Evolutionary conservation across 2,329 filamentous ascomycete species (phyloP), one percentile per base, ranked within the genome.

Genomic region (Exophiala bonariae): DNA sequence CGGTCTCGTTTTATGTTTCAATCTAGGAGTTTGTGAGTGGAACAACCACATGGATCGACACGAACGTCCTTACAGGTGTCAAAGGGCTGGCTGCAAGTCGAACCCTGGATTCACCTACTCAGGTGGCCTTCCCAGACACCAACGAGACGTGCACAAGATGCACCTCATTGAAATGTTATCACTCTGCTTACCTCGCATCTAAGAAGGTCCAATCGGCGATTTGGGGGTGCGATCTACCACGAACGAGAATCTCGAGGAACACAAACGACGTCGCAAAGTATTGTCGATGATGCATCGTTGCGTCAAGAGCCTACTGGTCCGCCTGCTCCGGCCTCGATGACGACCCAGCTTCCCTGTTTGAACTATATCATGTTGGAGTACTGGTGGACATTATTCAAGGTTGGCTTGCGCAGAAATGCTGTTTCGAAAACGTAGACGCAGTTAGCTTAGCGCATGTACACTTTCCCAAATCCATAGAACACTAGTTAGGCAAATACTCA

Each of bases 1-100:
- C 11, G n/a, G n/a, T n/a, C n/a, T n/a, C n/a, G n/a, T n/a, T n/a
- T n/a, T n/a, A n/a, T n/a, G n/a, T n/a, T n/a, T n/a, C n/a, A n/a
- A n/a, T n/a, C n/a, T n/a, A 44, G 81, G 90, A 55, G 92, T 89
- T 58, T 96, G 91, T 71, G 90, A 96, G 72, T 96, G 88, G 89
- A 93, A 86, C 65, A 96, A 96, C 72, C 92, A 97, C 66, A 96
- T 96, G 91, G 92, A 97, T 71, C 96, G 96, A 66, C 92, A 97
- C 66, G 90, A 96, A 59, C 80, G 92, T 11, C 92, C 92, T 1
- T 96, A 96, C 65, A 87, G 90, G 61, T 97, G 92, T 67, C 77
- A 75, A 16, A 83, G 86, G 34, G 78, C 81, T n/a, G 87, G 86
- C 30, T 96, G 92, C 68, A 89, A 92, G 61, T 95, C 96, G 62